A percentile compares a stretch with the other conserved stretches of the same genome.
Conservation (phyloP, 2,329 filamentous ascomycete genomes). For the Aureobasidium subglaciale region DNA sequence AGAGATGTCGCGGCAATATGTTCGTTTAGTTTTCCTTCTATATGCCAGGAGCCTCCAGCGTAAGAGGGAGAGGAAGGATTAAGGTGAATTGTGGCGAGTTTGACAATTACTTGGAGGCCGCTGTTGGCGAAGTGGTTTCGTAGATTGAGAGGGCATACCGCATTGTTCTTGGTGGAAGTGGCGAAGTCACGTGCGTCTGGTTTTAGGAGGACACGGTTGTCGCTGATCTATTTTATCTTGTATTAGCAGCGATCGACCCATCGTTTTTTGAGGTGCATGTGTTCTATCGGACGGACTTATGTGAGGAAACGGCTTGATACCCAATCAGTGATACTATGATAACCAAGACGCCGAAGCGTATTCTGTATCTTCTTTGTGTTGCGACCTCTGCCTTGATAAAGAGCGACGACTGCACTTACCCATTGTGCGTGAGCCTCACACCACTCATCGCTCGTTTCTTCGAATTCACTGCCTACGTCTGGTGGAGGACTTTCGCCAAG, state of each 20-base stretch:
- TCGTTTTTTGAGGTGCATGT: too few species aligned
- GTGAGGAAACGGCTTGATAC: background rate
- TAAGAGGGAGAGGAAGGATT: slow-evolving; percentile 52
- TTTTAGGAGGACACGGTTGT: slow-evolving; percentile 4
- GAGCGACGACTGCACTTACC: background rate
- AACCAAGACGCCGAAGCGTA: background rate
- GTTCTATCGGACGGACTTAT: too few species aligned
- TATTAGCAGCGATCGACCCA: too few species aligned
- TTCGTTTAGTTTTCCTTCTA: slow-evolving; percentile 50
- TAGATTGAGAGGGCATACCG: slow-evolving; percentile 14
- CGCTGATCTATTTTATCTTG: background rate
- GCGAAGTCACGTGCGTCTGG: background rate
- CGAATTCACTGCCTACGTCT: slow-evolving; percentile 3
- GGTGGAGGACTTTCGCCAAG: slow-evolving; percentile 4
- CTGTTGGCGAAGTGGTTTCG: slow-evolving; percentile 31
- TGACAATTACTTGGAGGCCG: slow-evolving; percentile 57
- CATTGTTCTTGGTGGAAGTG: background rate
- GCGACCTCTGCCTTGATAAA: background rate
- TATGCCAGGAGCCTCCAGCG: slow-evolving; percentile 48
- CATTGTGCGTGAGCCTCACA: background rate
- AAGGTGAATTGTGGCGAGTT: slow-evolving; percentile 53
- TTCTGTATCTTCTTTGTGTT: background rate
- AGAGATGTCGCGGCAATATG: slow-evolving; percentile 57
- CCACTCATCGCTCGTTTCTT: background rate
- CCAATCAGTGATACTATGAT: background rate